Evolutionary conservation across 805 yeast species (phyloP).

Genomic region (Lachancea meyersii): DNA sequence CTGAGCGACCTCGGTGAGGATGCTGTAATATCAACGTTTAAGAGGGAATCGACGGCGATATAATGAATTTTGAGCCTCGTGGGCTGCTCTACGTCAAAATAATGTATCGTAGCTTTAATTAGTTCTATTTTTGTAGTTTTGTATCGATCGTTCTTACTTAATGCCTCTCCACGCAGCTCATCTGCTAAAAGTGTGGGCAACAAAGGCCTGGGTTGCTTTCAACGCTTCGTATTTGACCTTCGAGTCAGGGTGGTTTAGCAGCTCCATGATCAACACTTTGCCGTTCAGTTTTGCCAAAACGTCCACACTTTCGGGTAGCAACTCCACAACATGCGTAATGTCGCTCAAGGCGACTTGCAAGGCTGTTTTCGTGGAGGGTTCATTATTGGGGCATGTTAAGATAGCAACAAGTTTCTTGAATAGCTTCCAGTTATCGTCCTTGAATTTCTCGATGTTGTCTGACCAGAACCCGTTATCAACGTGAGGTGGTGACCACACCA

Average conservation of each 20-base stretch:
- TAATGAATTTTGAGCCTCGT: background rate
- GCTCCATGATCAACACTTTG: conserved; percentile 76
- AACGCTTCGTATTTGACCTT: conserved; percentile 93
- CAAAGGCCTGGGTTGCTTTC: conserved; percentile 89
- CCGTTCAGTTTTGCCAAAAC: conserved; percentile 51
- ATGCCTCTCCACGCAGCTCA: background rate
- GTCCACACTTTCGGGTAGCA: conserved; percentile 54
- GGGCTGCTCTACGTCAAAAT: background rate
- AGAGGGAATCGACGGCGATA: conserved; percentile 11
- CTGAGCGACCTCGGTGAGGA: conserved; percentile 21
- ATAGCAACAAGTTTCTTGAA: conserved; percentile 55
- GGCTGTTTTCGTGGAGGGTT: conserved; percentile 28
- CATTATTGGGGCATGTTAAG: conserved; percentile 34
- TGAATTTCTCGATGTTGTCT: conserved; percentile 71
- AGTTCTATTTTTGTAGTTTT: background rate
- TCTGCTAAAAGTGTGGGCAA: conserved; percentile 64
- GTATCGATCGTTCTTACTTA: background rate
- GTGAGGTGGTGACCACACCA: conserved; percentile 92
- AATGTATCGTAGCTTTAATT: background rate
- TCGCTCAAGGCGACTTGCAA: conserved; percentile 65
- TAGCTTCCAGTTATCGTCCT: conserved; percentile 67
- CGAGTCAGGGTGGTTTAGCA: conserved; percentile 72
- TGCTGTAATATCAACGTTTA: conserved; percentile 8
- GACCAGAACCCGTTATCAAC: conserved; percentile 84
- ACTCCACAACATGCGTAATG: conserved; percentile 52